Percentiles rank a stretch among this genome's conserved stretches.
phyloP scores from a whole-genome alignment of 768 basidiomycete species.

The Gelatoporia subvermispora region DNA sequence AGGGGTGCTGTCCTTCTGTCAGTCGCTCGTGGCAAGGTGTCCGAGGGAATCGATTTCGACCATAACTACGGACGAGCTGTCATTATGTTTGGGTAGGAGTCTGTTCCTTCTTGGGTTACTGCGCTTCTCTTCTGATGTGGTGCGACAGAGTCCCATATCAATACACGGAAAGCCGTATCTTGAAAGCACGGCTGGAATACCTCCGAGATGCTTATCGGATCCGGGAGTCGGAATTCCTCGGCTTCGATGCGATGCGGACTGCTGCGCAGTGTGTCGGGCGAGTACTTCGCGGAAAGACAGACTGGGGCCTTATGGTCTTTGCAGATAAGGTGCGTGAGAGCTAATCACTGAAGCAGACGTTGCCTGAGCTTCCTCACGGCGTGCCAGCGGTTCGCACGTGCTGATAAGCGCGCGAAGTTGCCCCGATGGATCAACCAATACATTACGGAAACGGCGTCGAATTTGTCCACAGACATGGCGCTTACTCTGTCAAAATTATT shows the following conservation, averaged over 20 bases:
- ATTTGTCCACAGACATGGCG: conserved; percentile 97
- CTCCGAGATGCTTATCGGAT: conserved; percentile 98
- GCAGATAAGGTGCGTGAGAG: conserved; percentile 78
- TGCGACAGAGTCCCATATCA: conserved; percentile 81
- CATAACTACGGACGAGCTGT: conserved; percentile 99
- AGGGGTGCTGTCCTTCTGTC: conserved; percentile 94
- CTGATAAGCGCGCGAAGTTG: conserved; percentile 91
- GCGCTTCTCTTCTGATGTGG: background rate
- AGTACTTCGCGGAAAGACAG: conserved; percentile 95
- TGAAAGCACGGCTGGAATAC: conserved; percentile 96
- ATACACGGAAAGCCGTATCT: conserved; percentile 95
- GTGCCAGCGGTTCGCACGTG: conserved; percentile 79
- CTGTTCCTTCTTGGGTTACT: conserved; percentile 3
- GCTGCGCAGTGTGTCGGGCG: conserved; percentile 99
- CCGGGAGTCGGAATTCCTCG: conserved; percentile 96
- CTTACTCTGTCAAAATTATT: conserved; percentile 91
- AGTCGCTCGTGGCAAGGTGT: conserved; percentile 97
- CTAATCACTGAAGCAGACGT: background rate
- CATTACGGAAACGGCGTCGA: conserved; percentile 97
- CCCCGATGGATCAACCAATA: conserved; percentile 99
- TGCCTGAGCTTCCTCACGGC: conserved; percentile 1
- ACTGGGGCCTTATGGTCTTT: conserved; percentile 99
- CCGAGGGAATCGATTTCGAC: conserved; percentile 99
- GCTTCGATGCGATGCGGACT: conserved; percentile 99
- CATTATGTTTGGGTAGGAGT: conserved; percentile 94